Evolutionary conservation across 805 yeast species (phyloP).

Genomic region (Ogataea corticis): DNA sequence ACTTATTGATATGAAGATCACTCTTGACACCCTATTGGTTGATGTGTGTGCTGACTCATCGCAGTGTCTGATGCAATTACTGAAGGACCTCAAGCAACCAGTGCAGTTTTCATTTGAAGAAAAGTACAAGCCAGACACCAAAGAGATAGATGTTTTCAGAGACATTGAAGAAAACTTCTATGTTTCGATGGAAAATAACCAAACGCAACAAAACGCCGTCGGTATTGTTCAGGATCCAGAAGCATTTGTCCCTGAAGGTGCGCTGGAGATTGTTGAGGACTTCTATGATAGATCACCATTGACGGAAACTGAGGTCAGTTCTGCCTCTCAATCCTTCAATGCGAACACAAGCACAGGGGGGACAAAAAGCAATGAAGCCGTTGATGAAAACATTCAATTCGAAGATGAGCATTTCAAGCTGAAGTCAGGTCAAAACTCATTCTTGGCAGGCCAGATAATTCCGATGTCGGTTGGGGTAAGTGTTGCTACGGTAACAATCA

Average conservation of each 20-base stretch:
- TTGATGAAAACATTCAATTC: constrained; percentile 17
- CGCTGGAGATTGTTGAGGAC: constrained; percentile 30
- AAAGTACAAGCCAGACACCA: constrained; percentile 48
- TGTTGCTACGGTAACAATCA: constrained; percentile 43
- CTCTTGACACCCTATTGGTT: constrained; percentile 47
- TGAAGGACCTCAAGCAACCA: constrained; percentile 73
- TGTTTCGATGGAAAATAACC: neutral
- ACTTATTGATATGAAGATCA: constrained; percentile 45
- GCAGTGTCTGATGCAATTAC: constrained; percentile 64
- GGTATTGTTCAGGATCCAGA: neutral
- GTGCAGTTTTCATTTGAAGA: constrained; percentile 57
- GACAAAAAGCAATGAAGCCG: constrained; percentile 6
- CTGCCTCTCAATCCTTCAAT: constrained; percentile 12
- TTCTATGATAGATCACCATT: constrained; percentile 24
- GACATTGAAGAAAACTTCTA: constrained; percentile 38
- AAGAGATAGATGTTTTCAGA: constrained; percentile 41
- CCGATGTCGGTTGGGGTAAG: constrained; percentile 37
- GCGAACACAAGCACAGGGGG: constrained; percentile 4
- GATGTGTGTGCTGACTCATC: constrained; percentile 84
- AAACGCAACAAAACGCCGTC: neutral
- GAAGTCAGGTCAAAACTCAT: constrained; percentile 3
- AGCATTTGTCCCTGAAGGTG: constrained; percentile 3
- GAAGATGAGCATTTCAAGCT: constrained; percentile 26
- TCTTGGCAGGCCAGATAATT: constrained; percentile 11
- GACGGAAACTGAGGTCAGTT: constrained; percentile 16